Conservation (phyloP, 2,329 filamentous ascomycete genomes). For the Hypomyces perniciosus region DNA sequence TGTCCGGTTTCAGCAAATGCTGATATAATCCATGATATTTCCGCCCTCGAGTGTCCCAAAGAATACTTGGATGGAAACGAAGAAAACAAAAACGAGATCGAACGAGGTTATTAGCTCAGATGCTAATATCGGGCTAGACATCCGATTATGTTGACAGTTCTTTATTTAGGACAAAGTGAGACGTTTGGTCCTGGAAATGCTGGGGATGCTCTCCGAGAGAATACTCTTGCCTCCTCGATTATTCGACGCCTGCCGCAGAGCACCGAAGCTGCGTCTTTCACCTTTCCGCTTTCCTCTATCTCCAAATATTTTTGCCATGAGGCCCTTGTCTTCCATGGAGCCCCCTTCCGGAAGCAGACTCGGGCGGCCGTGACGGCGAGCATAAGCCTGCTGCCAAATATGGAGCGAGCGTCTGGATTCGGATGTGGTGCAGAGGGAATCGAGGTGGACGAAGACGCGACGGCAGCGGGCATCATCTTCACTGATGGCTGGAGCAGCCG, state of each 20-base stretch:
- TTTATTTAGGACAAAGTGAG: constrained; percentile 6
- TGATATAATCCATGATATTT: too few species aligned
- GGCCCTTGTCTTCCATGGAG: constrained; percentile 24
- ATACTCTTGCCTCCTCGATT: constrained; percentile 5
- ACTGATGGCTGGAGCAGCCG: constrained; percentile 9
- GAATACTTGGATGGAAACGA: too few species aligned
- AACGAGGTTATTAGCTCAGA: background rate
- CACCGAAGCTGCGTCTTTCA: constrained; percentile 18
- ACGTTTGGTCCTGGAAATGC: constrained; percentile 2
- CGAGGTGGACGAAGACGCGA: constrained; percentile 42
- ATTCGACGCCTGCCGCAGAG: background rate
- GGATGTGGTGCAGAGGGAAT: constrained; percentile 39
- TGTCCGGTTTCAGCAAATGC: too few species aligned
- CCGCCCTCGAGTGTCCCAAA: background rate
- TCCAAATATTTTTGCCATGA: constrained; percentile 26
- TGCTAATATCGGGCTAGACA: too few species aligned
- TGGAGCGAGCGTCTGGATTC: constrained; percentile 44
- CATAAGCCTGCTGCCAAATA: constrained; percentile 45
- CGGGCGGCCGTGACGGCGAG: constrained; percentile 32
- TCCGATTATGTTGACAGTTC: background rate
- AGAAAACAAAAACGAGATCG: too few species aligned
- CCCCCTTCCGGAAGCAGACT: constrained; percentile 35
- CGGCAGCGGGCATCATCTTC: constrained; percentile 38
- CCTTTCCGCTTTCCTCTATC: constrained; percentile 12
- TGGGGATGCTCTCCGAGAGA: constrained; percentile 1